phyloP scores from a whole-genome alignment of 1,139 yeast genomes.

The Kodamaea sp. region DNA sequence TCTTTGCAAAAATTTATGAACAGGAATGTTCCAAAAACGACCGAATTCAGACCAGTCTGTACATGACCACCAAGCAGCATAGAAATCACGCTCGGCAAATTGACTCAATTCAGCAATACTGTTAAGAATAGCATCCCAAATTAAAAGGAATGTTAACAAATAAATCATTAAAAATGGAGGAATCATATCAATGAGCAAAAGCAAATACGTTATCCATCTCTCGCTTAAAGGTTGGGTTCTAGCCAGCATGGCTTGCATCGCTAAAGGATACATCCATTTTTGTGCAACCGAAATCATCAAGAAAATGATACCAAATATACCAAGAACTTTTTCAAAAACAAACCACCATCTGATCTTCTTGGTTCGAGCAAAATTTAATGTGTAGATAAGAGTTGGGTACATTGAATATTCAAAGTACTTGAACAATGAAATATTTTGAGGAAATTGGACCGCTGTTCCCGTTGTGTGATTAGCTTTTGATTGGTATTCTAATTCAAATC shows the following conservation, averaged over 20 bases:
- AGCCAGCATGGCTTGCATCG: constrained; percentile 53
- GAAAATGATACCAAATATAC: constrained; percentile 81
- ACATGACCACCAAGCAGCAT: constrained; percentile 98
- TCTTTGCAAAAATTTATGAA: constrained; percentile 82
- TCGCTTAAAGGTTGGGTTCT: constrained; percentile 42
- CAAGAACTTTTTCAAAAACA: constrained; percentile 66
- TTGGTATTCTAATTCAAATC: constrained; percentile 58
- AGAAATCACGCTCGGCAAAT: constrained; percentile 88
- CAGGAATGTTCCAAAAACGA: constrained; percentile 92
- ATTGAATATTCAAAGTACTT: constrained; percentile 76
- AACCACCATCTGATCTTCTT: constrained; percentile 63
- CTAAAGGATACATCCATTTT: constrained; percentile 71
- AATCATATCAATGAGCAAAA: constrained; percentile 66
- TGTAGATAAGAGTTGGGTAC: constrained; percentile 89
- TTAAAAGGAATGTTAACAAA: constrained; percentile 75
- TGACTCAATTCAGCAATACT: constrained; percentile 82
- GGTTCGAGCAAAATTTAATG: constrained; percentile 78
- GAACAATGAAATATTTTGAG: constrained; percentile 59
- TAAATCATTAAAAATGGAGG: constrained; percentile 78
- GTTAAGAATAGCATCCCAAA: constrained; percentile 92
- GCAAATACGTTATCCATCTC: constrained; percentile 51
- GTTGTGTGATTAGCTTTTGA: constrained; percentile 20
- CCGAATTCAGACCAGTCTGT: constrained; percentile 93
- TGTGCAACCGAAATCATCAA: constrained; percentile 84
- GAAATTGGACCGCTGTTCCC: constrained; percentile 44